These are phyloP conservation scores for Talaromyces sp. DNA, from an alignment of 2,329 filamentous ascomycete genomes.

Conservation along the genomic window DNA sequence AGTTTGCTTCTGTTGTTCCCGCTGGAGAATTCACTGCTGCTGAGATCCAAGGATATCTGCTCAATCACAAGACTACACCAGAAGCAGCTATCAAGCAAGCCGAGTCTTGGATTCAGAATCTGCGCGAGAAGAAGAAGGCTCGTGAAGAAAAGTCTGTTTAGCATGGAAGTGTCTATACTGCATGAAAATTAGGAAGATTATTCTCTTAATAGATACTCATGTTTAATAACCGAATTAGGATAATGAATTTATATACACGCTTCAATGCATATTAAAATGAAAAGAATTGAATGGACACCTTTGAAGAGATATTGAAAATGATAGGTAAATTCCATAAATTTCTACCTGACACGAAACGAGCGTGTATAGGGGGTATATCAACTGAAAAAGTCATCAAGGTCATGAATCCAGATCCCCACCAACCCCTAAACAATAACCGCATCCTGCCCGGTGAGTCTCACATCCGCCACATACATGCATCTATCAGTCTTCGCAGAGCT, in stretches of 20 bases:
- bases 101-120: constrained; percentile 32
- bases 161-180: not conserved
- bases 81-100: constrained; percentile 34
- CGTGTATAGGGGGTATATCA: too few relatives aligned
- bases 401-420: too few relatives aligned
- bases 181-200: too few relatives aligned
- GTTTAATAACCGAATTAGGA: too few relatives aligned
- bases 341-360: too few relatives aligned
- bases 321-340: too few relatives aligned
- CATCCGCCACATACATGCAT: constrained; percentile 35
- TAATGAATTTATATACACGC: too few relatives aligned
- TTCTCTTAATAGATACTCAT: too few relatives aligned
- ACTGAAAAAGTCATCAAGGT: too few relatives aligned
- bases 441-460: constrained; percentile 23
- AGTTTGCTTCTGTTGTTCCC: constrained; percentile 39
- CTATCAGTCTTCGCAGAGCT: constrained; percentile 19
- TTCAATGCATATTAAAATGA: too few relatives aligned
- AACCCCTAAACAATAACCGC: constrained; percentile 14
- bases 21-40: constrained; percentile 41
- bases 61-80: constrained; percentile 39
- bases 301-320: too few relatives aligned
- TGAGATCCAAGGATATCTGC: constrained; percentile 46
- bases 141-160: constrained; percentile 11
- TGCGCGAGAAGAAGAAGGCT: constrained; percentile 29
- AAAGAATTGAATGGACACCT: too few relatives aligned